phyloP scores from a whole-genome alignment of 2,329 filamentous ascomycete species.

The Talaromyces sp. region DNA sequence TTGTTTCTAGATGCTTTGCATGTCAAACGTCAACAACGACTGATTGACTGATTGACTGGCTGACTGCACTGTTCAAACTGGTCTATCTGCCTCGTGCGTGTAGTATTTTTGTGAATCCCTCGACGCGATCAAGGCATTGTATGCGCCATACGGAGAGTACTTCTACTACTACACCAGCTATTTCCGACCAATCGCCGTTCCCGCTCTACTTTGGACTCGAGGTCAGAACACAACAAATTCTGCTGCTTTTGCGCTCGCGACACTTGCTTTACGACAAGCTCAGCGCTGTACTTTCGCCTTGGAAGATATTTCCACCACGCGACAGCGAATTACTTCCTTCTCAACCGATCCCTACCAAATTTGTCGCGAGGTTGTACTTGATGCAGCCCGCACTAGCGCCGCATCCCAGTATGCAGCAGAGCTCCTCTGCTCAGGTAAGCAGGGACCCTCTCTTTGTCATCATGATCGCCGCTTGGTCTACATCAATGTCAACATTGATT shows the following conservation, averaged over 20 bases:
- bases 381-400: constrained; percentile 49
- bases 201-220: constrained; percentile 1
- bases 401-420: constrained; percentile 48
- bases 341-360: neutral
- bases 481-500: neutral
- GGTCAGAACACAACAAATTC: neutral
- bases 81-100: neutral
- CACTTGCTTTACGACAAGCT: neutral
- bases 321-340: neutral
- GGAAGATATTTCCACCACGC: no score
- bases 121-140: neutral
- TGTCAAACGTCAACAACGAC: neutral
- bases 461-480: constrained; percentile 1
- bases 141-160: neutral
- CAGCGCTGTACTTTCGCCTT: neutral
- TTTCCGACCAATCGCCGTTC: constrained; percentile 17
- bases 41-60: neutral
- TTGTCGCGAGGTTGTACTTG: constrained; percentile 22
- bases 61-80: neutral
- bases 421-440: constrained; percentile 55
- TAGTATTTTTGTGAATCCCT: neutral
- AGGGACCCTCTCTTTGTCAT: constrained; percentile 36
- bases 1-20: constrained; percentile 13
- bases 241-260: neutral
- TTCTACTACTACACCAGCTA: constrained; percentile 5